Evolutionary conservation across 352 stramenopile genomes (phyloP).

Genomic region (Phytophthora pisi): DNA sequence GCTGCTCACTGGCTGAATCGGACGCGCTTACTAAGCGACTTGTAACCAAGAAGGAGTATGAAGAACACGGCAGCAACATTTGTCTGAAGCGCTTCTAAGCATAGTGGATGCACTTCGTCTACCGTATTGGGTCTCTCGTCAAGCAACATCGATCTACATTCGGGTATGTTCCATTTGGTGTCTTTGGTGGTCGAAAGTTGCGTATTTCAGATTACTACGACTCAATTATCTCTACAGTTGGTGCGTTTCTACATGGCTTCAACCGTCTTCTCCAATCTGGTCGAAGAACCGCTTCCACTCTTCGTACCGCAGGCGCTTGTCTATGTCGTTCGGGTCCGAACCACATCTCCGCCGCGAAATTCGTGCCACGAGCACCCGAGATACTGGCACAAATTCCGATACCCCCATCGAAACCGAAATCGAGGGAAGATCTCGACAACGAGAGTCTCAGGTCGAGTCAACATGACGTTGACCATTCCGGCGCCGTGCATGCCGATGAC

Average conservation of each 20-base stretch:
- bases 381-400: conserved; percentile 67
- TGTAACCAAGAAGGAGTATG: conserved; percentile 77
- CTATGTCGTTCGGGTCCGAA: conserved; percentile 39
- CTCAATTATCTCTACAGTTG: neutral
- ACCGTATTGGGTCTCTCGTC: neutral
- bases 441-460: conserved; percentile 42
- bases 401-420: conserved; percentile 47
- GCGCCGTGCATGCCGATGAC: conserved; percentile 75
- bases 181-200: neutral
- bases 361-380: conserved; percentile 57
- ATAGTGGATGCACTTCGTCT: neutral
- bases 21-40: conserved; percentile 33
- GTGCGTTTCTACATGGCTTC: neutral
- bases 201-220: neutral
- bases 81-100: conserved; percentile 46
- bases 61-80: conserved; percentile 79
- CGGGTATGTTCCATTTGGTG: neutral
- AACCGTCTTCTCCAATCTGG: neutral
- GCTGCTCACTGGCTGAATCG: conserved; percentile 44
- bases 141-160: neutral
- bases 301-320: conserved; percentile 45
- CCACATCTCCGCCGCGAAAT: conserved; percentile 34
- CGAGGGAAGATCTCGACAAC: conserved; percentile 70
- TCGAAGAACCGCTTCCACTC: conserved; percentile 54
- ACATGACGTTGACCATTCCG: conserved; percentile 67